phyloP scores from a whole-genome alignment of 108 stramenopile species.

The Mediolabrus comicus region DNA sequence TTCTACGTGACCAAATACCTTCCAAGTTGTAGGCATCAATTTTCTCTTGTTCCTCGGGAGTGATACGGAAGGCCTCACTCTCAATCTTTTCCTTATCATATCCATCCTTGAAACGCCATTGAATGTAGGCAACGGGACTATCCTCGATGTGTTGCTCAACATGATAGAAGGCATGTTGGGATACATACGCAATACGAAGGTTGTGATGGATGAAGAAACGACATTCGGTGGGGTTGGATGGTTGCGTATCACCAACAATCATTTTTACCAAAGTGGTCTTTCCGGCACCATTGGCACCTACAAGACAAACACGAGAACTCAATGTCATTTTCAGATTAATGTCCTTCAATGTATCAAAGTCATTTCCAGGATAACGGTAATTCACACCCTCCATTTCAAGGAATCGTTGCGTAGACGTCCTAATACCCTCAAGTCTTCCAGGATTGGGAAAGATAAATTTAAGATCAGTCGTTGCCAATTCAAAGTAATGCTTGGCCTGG shows the following conservation, averaged over 20 bases:
- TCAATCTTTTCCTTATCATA: constrained; percentile 89
- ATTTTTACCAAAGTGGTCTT: constrained; percentile 92
- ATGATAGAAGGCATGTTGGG: constrained; percentile 96
- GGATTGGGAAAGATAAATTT: constrained; percentile 89
- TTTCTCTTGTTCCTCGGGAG: constrained; percentile 89
- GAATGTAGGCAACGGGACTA: constrained; percentile 91
- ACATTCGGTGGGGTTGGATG: constrained; percentile 71
- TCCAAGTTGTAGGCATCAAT: constrained; percentile 90
- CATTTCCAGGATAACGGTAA: constrained; percentile 82
- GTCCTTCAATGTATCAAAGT: constrained; percentile 65
- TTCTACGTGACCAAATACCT: constrained; percentile 92
- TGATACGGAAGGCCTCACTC: constrained; percentile 83
- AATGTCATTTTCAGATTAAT: constrained; percentile 89
- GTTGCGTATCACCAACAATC: constrained; percentile 91
- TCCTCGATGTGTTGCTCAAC: constrained; percentile 93
- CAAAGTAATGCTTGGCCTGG: constrained; percentile 96
- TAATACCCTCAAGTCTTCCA: constrained; percentile 92
- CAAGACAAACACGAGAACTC: constrained; percentile 82
- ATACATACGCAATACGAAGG: constrained; percentile 93
- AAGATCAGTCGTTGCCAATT: constrained; percentile 84
- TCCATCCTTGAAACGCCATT: constrained; percentile 96
- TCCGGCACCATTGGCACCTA: constrained; percentile 86
- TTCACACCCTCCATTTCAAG: constrained; percentile 90
- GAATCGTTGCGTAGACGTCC: constrained; percentile 94
- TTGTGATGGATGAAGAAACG: constrained; percentile 90